Percentiles rank a stretch among this genome's conserved stretches.
phyloP scores from a whole-genome alignment of 495 filamentous ascomycete species.

The Aspergillus indologenus region DNA sequence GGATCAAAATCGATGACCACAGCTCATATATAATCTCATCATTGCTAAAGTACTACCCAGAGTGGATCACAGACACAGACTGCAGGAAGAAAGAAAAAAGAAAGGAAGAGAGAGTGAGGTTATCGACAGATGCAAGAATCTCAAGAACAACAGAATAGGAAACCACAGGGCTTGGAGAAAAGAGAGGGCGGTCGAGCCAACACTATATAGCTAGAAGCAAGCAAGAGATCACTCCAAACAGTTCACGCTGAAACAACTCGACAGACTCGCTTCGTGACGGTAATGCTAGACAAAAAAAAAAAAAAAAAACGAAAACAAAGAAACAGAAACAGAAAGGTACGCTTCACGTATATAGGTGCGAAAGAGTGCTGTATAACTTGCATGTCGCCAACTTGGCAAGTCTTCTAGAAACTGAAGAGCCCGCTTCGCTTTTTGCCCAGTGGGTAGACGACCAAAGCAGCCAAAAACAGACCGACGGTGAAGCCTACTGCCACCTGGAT shows the following conservation, averaged over 20 bases:
- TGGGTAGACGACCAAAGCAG: slow-evolving; percentile 84
- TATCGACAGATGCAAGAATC: not conserved
- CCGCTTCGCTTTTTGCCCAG: slow-evolving; percentile 88
- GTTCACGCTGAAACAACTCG: slow-evolving; percentile 14
- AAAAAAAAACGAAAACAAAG: not conserved
- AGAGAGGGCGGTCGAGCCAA: not conserved
- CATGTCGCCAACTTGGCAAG: not conserved
- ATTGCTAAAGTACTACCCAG: not conserved
- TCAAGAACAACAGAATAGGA: not conserved
- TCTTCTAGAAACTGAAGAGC: slow-evolving; percentile 74
- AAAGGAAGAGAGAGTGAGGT: not conserved
- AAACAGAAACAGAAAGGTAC: slow-evolving; percentile 3
- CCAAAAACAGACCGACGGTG: slow-evolving; percentile 85
- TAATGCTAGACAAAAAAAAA: not conserved
- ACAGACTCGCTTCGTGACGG: slow-evolving; percentile 2
- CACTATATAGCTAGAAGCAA: too few relatives aligned
- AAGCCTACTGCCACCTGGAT: slow-evolving; percentile 92
- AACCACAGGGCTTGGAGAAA: not conserved
- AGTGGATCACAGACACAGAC: not conserved
- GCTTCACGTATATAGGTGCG: not conserved
- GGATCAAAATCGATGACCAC: too few relatives aligned
- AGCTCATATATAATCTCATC: not conserved
- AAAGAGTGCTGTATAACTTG: not conserved
- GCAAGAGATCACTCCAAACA: not conserved
- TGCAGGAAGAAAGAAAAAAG: not conserved